phyloP scores from a whole-genome alignment of 2,329 filamentous ascomycete species.

The Alternaria sp. region DNA sequence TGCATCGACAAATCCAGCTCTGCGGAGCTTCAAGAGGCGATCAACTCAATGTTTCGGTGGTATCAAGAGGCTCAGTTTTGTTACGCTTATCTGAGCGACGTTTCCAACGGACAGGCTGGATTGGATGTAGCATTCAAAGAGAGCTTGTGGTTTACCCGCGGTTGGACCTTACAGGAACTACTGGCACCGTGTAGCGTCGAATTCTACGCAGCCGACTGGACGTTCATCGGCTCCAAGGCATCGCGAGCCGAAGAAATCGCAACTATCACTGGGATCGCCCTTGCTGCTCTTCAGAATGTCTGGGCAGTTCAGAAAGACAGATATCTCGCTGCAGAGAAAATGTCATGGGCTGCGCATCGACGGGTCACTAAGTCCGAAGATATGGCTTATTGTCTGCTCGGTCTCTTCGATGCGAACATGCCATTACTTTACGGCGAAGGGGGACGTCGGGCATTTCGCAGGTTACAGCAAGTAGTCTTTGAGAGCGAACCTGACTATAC shows the following conservation, averaged over 20 bases:
- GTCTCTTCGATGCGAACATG: constrained; percentile 21
- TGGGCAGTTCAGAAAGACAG: not conserved
- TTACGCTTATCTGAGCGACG: constrained; percentile 8
- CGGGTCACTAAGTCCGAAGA: constrained; percentile 1
- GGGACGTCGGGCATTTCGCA: not conserved
- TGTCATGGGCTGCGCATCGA: constrained; percentile 23
- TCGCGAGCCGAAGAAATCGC: not conserved
- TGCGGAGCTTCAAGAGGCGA: constrained; percentile 17
- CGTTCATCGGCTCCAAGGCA: not conserved
- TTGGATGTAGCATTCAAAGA: not conserved
- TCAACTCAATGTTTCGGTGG: constrained; percentile 24
- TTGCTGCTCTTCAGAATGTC: not conserved
- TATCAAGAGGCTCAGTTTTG: constrained; percentile 12
- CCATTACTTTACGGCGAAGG: constrained; percentile 34
- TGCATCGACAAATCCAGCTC: constrained; percentile 23
- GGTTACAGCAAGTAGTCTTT: constrained; percentile 23
- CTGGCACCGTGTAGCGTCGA: constrained; percentile 4
- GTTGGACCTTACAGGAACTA: constrained; percentile 9
- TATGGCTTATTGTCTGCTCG: constrained; percentile 22
- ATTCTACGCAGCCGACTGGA: constrained; percentile 9
- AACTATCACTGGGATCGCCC: not conserved
- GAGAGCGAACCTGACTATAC: not conserved
- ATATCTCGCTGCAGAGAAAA: constrained; percentile 2
- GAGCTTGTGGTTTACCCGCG: not conserved
- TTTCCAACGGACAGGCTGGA: not conserved